Conservation (phyloP, 2,329 filamentous ascomycete genomes). For the Cordyceps cateniannulata region DNA sequence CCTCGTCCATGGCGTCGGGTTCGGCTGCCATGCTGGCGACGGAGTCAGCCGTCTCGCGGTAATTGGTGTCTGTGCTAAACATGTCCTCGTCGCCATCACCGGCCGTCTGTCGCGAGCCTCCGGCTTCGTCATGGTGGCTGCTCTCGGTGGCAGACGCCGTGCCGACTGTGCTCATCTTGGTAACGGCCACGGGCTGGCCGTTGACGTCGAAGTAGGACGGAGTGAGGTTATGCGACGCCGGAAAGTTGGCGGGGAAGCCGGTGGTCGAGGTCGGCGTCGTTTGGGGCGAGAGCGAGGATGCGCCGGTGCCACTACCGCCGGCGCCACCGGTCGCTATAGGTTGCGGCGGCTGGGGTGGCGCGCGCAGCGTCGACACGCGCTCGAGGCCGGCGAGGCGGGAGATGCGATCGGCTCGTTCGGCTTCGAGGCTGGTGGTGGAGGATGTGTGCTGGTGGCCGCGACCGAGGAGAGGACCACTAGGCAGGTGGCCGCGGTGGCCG, state of each 20-base stretch:
- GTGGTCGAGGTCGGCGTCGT: slow-evolving; percentile 44
- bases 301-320: slow-evolving; percentile 23
- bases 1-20: slow-evolving; percentile 47
- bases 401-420: slow-evolving; percentile 90
- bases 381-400: slow-evolving; percentile 90
- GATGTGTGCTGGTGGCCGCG: slow-evolving; percentile 54
- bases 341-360: slow-evolving; percentile 29
- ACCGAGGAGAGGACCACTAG: slow-evolving; percentile 38
- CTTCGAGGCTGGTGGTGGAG: slow-evolving; percentile 69
- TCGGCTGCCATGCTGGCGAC: slow-evolving; percentile 49
- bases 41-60: slow-evolving; percentile 49
- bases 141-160: slow-evolving; percentile 83
- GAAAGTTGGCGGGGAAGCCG: slow-evolving; percentile 35
- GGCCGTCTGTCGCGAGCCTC: slow-evolving; percentile 38
- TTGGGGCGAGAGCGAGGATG: slow-evolving; percentile 39
- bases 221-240: slow-evolving; percentile 36
- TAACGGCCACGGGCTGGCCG: slow-evolving; percentile 60
- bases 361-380: slow-evolving; percentile 70
- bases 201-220: slow-evolving; percentile 77
- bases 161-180: slow-evolving; percentile 83
- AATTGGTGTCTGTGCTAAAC: slow-evolving; percentile 61
- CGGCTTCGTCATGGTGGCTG: slow-evolving; percentile 55
- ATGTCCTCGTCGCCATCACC: slow-evolving; percentile 61
- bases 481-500: slow-evolving; percentile 77
- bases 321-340: slow-evolving; percentile 13